A percentile compares a stretch with the other conserved stretches of the same genome.
Evolutionary conservation across 768 basidiomycete genomes (phyloP).

Genomic region (Candolleomyces eurysporus): DNA sequence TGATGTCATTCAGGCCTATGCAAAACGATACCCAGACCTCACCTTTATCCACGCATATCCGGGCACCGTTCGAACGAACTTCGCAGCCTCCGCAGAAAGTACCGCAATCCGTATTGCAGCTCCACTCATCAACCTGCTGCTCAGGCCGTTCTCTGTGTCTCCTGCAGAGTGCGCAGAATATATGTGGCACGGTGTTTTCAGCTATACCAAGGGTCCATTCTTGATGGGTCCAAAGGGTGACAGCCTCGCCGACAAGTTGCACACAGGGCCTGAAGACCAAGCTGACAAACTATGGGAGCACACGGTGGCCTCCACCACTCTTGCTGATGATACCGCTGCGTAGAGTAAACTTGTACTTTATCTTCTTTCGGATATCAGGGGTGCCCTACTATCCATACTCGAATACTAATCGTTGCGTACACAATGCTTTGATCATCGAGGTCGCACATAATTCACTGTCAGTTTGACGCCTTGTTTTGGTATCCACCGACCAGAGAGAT

Average conservation of each 20-base stretch:
- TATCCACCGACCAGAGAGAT: no score
- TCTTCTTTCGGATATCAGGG: no score
- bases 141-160: constrained; percentile 25
- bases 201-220: constrained; percentile 26
- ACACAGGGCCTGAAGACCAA: constrained; percentile 35
- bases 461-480: no score
- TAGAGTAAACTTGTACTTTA: background rate
- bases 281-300: constrained; percentile 38
- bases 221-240: constrained; percentile 33
- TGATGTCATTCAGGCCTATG: constrained; percentile 25
- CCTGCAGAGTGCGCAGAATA: constrained; percentile 34
- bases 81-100: constrained; percentile 27
- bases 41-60: constrained; percentile 38
- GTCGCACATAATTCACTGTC: no score
- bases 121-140: constrained; percentile 18
- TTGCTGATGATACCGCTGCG: background rate
- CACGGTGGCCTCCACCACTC: constrained; percentile 1
- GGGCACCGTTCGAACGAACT: constrained; percentile 37
- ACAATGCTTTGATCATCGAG: no score
- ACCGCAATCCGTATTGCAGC: constrained; percentile 19
- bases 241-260: constrained; percentile 32
- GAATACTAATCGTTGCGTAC: no score
- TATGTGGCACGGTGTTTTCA: constrained; percentile 34
- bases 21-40: constrained; percentile 26
- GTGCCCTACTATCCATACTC: no score